A percentile compares a stretch with the other conserved stretches of the same genome.
phyloP scores from a whole-genome alignment of 1,139 yeast species.

The Eremothecium coryli region DNA sequence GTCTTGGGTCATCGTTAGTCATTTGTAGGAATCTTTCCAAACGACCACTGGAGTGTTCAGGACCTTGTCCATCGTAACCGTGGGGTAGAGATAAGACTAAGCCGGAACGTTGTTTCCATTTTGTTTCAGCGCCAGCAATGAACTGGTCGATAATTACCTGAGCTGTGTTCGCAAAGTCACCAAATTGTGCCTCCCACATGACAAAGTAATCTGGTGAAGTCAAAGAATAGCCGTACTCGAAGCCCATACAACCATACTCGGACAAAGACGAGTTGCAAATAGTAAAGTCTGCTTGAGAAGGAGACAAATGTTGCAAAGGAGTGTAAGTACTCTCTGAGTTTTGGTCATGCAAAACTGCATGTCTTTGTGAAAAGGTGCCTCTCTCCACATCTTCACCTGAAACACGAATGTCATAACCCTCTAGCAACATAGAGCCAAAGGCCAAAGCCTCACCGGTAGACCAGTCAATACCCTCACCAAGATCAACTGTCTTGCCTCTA shows the following conservation, averaged over 20 bases:
- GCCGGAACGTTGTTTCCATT: constrained; percentile 99
- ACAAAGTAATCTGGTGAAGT: constrained; percentile 95
- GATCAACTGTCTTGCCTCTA: constrained; percentile 78
- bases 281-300: constrained; percentile 77
- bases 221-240: constrained; percentile 97
- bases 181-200: constrained; percentile 99
- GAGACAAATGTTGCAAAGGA: constrained; percentile 72
- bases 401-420: constrained; percentile 94
- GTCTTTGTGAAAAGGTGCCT: constrained; percentile 99
- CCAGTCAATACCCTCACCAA: constrained; percentile 97
- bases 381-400: constrained; percentile 99
- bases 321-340: constrained; percentile 70
- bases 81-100: constrained; percentile 92
- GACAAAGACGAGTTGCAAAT: constrained; percentile 95
- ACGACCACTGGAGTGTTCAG: constrained; percentile 98
- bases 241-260: constrained; percentile 98
- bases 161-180: constrained; percentile 99
- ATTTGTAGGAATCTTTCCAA: constrained; percentile 93
- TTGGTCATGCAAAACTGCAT: constrained; percentile 96
- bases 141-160: constrained; percentile 97
- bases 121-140: constrained; percentile 92
- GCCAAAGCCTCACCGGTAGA: constrained; percentile 99
- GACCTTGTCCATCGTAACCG: constrained; percentile 99
- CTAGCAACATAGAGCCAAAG: constrained; percentile 82
- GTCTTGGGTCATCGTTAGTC: constrained; percentile 92